These are phyloP conservation scores for Ganoderma resinaceum DNA, from an alignment of 1,284 basidiomycete genomes.

Conservation along the genomic window DNA sequence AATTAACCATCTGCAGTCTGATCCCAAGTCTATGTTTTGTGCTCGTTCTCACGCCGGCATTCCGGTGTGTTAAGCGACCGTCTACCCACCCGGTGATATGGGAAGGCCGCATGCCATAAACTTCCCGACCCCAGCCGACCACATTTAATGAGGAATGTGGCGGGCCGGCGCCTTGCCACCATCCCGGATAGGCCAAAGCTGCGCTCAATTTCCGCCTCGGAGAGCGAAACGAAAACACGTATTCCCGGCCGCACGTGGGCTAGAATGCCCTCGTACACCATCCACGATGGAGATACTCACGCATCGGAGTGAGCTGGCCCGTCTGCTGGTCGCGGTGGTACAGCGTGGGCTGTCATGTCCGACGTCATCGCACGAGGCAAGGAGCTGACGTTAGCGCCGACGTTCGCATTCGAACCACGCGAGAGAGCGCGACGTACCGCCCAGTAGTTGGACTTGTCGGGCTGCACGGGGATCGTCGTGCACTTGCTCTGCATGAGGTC, in stretches of 20 bases:
- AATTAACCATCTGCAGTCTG: background rate
- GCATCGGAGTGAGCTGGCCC: slow-evolving; percentile 33
- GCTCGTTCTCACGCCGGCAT: background rate
- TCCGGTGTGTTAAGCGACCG: background rate
- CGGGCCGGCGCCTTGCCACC: background rate
- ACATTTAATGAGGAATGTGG: background rate
- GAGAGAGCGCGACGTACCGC: slow-evolving; percentile 28
- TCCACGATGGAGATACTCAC: slow-evolving; percentile 22
- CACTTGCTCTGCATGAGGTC: slow-evolving; percentile 32
- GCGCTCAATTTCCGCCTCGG: background rate
- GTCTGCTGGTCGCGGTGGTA: slow-evolving; percentile 36
- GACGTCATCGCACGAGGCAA: background rate
- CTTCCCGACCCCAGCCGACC: background rate
- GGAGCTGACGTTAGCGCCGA: slow-evolving; percentile 11
- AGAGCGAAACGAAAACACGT: background rate
- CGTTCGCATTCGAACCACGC: slow-evolving; percentile 3
- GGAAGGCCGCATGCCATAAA: background rate
- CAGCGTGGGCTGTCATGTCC: slow-evolving; percentile 29
- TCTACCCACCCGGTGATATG: background rate
- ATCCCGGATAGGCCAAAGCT: background rate
- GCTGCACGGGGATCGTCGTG: slow-evolving; percentile 37
- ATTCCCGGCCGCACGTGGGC: background rate
- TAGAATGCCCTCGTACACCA: background rate
- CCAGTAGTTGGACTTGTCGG: slow-evolving; percentile 41
- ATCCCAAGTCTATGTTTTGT: background rate